These are phyloP conservation scores for Alternaria triticina DNA, from an alignment of 2,329 filamentous ascomycete genomes.

Conservation along the genomic window DNA sequence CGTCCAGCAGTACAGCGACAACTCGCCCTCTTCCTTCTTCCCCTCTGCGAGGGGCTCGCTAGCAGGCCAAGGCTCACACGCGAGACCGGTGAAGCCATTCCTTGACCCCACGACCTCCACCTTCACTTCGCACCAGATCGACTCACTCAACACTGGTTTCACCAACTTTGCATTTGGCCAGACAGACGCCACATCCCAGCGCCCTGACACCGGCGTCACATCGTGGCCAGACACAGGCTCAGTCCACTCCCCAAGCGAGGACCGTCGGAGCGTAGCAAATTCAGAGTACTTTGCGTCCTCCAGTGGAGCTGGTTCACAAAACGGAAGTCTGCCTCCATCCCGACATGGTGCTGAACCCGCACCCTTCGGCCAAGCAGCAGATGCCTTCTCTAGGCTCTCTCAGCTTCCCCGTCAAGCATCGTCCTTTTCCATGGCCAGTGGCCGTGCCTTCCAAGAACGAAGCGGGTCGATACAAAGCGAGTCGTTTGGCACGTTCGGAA, in stretches of 20 bases:
- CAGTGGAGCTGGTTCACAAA: slow-evolving; percentile 58
- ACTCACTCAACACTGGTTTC: slow-evolving; percentile 43
- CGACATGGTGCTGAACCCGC: slow-evolving; percentile 55
- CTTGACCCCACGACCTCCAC: slow-evolving; percentile 43
- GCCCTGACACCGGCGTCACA: slow-evolving; percentile 33
- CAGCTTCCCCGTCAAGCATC: slow-evolving; percentile 53
- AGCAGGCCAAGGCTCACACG: slow-evolving; percentile 28
- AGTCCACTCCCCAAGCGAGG: slow-evolving; percentile 52
- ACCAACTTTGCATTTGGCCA: slow-evolving; percentile 42
- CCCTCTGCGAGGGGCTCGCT: slow-evolving; percentile 29
- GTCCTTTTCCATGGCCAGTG: slow-evolving; percentile 58
- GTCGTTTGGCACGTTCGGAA: slow-evolving; percentile 42
- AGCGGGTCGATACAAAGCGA: slow-evolving; percentile 49
- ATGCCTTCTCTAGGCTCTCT: slow-evolving; percentile 35
- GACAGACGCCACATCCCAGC: slow-evolving; percentile 35
- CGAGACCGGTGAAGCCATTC: slow-evolving; percentile 37
- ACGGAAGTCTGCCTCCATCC: slow-evolving; percentile 63
- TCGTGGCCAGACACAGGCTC: slow-evolving; percentile 46
- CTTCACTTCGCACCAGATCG: slow-evolving; percentile 40
- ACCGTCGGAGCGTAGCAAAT: slow-evolving; percentile 48
- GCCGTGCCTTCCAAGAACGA: slow-evolving; percentile 46
- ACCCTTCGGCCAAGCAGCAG: slow-evolving; percentile 39
- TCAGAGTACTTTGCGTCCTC: slow-evolving; percentile 54
- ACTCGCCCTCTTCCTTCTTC: slow-evolving; percentile 34
- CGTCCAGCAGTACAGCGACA: slow-evolving; percentile 41